Conservation (phyloP, 176 grass and related monocot species). For the Thinopyrum elongatum region DNA sequence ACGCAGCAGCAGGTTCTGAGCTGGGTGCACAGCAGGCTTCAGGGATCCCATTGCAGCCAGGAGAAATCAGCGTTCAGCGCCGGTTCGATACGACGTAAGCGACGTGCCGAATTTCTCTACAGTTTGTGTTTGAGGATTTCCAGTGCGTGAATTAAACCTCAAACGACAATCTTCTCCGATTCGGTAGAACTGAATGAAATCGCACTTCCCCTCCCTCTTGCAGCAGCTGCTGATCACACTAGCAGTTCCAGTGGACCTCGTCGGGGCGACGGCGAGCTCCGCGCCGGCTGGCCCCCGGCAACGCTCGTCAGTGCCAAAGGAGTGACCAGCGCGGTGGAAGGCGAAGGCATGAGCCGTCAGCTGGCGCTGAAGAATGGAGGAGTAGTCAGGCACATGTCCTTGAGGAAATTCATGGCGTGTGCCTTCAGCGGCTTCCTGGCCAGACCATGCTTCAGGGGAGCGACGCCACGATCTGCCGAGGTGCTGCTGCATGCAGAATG, state of each 20-base stretch:
- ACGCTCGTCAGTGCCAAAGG: conserved; percentile 23
- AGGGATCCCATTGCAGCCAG: conserved; percentile 35
- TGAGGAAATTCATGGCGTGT: conserved; percentile 43
- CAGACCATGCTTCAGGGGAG: conserved; percentile 45
- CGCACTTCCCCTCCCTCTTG: neutral
- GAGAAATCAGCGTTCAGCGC: conserved; percentile 28
- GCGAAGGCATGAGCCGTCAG: conserved; percentile 24
- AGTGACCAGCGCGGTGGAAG: neutral
- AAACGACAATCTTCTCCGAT: neutral
- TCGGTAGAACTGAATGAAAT: neutral
- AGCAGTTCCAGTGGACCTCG: neutral
- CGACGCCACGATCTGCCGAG: conserved; percentile 35
- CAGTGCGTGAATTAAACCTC: neutral
- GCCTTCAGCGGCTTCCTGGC: conserved; percentile 32
- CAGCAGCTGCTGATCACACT: neutral
- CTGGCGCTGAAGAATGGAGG: conserved; percentile 25
- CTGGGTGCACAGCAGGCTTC: conserved; percentile 62
- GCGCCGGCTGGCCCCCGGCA: conserved; percentile 26
- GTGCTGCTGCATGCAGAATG: conserved; percentile 28
- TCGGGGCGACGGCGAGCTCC: neutral
- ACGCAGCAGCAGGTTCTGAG: conserved; percentile 40
- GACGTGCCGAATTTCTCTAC: neutral
- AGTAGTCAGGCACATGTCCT: conserved; percentile 30
- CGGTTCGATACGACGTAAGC: conserved; percentile 4
- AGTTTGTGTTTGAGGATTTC: neutral